phyloP scores from a whole-genome alignment of 805 yeast genomes.

The Candida pini region DNA sequence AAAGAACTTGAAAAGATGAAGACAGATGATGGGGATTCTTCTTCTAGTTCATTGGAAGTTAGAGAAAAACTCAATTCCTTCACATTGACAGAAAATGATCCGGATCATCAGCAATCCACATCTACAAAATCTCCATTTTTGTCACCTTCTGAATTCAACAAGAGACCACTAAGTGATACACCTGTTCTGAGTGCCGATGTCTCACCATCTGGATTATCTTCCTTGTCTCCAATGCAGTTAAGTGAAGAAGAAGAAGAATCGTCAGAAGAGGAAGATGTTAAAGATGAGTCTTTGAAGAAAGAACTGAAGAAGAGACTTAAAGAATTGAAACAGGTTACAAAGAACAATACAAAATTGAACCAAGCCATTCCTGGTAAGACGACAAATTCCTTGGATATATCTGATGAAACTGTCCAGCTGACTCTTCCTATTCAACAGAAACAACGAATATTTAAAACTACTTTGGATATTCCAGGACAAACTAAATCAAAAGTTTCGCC shows the following conservation, averaged over 20 bases:
- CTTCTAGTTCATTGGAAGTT: neutral
- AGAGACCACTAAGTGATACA: constrained; percentile 70
- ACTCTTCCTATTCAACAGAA: neutral
- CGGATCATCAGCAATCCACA: neutral
- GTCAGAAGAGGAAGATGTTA: constrained; percentile 5
- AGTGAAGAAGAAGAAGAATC: constrained; percentile 27
- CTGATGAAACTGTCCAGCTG: neutral
- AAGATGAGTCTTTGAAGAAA: neutral
- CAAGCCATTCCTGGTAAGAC: constrained; percentile 14
- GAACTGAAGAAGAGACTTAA: constrained; percentile 8
- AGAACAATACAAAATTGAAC: constrained; percentile 20
- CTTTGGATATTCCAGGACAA: constrained; percentile 88
- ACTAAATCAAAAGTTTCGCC: constrained; percentile 77
- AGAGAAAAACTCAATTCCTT: neutral
- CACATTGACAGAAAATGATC: neutral
- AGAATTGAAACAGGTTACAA: constrained; percentile 14
- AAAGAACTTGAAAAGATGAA: neutral
- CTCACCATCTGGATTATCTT: constrained; percentile 38
- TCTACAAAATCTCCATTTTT: constrained; percentile 1
- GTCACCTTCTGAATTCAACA: constrained; percentile 53
- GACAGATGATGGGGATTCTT: neutral
- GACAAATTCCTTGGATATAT: neutral
- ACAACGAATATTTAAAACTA: constrained; percentile 37
- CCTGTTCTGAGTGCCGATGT: constrained; percentile 55
- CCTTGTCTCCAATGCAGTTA: constrained; percentile 20